phyloP scores from a whole-genome alignment of 2,329 filamentous ascomycete genomes.

The Parafenestella ontariensis region DNA sequence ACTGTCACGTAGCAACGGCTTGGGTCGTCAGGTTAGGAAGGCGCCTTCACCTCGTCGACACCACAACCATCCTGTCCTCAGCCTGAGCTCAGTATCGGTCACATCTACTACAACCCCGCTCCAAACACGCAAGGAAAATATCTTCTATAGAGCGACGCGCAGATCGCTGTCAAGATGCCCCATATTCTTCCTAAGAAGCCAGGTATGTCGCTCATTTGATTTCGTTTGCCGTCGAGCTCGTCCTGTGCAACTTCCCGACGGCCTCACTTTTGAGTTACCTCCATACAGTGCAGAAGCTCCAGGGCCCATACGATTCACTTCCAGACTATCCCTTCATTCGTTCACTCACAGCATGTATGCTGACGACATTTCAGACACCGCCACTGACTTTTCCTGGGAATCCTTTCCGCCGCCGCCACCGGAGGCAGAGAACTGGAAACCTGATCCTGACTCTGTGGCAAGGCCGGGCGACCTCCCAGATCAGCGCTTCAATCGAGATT shows the following conservation, averaged over 20 bases:
- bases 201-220: neutral
- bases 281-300: no score
- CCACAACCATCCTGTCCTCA: neutral
- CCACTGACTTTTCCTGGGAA: slow-evolving; percentile 7
- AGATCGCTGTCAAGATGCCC: neutral
- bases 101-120: neutral
- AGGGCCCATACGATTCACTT: no score
- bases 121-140: neutral
- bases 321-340: no score
- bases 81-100: neutral
- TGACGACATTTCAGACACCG: neutral
- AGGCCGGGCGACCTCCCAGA: slow-evolving; percentile 4
- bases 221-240: neutral
- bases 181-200: neutral
- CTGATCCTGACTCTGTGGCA: slow-evolving; percentile 10
- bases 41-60: neutral
- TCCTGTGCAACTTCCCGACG: neutral
- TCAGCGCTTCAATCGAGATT: slow-evolving; percentile 9
- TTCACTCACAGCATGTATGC: neutral
- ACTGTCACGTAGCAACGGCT: neutral
- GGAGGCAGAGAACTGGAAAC: slow-evolving; percentile 14
- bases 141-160: neutral
- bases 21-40: neutral
- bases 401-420: slow-evolving; percentile 14
- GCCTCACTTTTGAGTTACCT: no score